Evolutionary conservation across 768 basidiomycete genomes (phyloP), one percentile per base, ranked within the genome.

Genomic region (Hirschioporus abietinus): DNA sequence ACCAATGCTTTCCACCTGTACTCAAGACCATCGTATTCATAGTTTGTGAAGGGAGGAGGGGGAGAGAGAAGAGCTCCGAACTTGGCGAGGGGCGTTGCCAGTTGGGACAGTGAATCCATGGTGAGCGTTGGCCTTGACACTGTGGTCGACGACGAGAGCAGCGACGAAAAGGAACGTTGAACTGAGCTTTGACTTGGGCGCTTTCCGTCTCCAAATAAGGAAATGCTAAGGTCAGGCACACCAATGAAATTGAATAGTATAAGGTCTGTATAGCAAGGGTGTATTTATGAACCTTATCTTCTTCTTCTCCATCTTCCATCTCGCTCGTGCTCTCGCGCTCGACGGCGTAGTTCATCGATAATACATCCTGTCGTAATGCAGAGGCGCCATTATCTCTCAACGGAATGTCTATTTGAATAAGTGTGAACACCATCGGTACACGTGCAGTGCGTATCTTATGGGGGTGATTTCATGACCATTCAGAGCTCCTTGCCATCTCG

Each of bases 1-100:
- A 88, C 86, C 71, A 97, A 77, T 65, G 86, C 79, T 73, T 83
- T 88, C 88, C 90, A 95, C 68, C 78, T 82, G 75, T 81, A 88
- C 76, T 97, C 84, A 60, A 85, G 76, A 23, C 94, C 95, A 36
- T 89, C 82, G 75, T 95, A 97, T 8, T 89, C 79, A 7, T 78
- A 76, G 12, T 81, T 77, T 25, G 84, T 79, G 35, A 82, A 72
- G 65, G 86, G 78, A 1, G 87, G 84, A 0, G 86, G 81, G 12
- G 90, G 90, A 5, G 87, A 85, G 68, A 92, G 72, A 42, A 36
- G 36, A 68, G 35, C 64, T 8, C 75, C 12, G 58, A 72, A 1
- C 58, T 72, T 65, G 60, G 72, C 35, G 60, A 75, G 35, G 20
- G 65, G 65, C 23, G 52, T 65, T 35, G 70, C 58, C 66, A 66